Evolutionary conservation across 306 rosid genomes (phyloP), one percentile per base, ranked within the genome.

Genomic region (Cicer yamashitae): DNA sequence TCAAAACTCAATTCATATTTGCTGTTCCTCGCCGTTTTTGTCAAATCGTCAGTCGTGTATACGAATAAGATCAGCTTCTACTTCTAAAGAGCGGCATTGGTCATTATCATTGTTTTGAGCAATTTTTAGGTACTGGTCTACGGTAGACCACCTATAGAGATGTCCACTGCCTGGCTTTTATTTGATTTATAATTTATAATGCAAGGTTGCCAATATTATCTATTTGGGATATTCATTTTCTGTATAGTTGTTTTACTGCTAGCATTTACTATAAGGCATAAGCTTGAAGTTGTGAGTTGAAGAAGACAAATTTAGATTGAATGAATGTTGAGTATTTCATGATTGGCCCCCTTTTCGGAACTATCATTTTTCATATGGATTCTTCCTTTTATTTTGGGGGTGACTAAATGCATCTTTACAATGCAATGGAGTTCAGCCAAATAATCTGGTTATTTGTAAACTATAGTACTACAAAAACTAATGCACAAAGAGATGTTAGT

Each of bases 351-450:
- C 62, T 54, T 59, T 8, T 63, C 45, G 3, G 59, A 34, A 37
- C 30, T 5, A 9, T 82, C 64, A 50, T 73, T 10, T 74, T 40
- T 39, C 22, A 13, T 18, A 7, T 54, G 60, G 34, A 25, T 0
- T 54, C 22, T 20, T 25, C 63, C 25, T 57, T 25, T 18, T 13
- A 6, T 40, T 39, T 11, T n/a, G 48, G 22, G 51, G 37, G 11
- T 6, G 14, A 13, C 18, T 9, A 38, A 62, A 4, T 45, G 40
- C 57, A 47, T 34, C 38, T 37, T 10, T 76, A 25, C 18, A 25
- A 56, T 37, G 22, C 34, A 46, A 44, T 72, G 40, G 69, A 61
- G 73, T 70, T 75, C 41, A 38, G 25, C 67, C 38, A 38, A 77
- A 71, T 57, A 47, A 47, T 56, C 46, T 40, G 44, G 40, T 43